Evolutionary conservation across 805 yeast species (phyloP), one percentile per base, ranked within the genome.

Genomic region (Jamesozyma hellenica): DNA sequence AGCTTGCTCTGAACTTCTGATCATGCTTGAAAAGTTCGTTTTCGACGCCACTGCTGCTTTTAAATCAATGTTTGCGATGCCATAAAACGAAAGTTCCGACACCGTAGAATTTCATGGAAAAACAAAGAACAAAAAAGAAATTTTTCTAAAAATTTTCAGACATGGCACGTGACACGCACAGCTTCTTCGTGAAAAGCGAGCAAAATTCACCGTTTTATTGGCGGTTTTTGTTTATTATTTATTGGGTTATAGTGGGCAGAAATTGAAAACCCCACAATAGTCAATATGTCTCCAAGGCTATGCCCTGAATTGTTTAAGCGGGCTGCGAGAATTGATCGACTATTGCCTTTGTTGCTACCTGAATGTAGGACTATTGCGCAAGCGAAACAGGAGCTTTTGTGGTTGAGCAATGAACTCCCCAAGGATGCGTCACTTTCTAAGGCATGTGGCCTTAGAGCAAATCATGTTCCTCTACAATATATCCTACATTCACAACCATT

Each of bases 401-500:
- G 64, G 64, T 37, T 60, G 7, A 34, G 35, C 11, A 27, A 49
- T 9, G 56, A 52, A 35, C 39, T 50, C 36, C 23, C 18, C 17
- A 13, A 16, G 18, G 15, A 14, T n/a, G 27, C 14, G 21, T 9
- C 30, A 5, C 27, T 49, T 9, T 37, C 31, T 8, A 25, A 49
- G 1, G 92, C 95, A 2, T 72, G 81, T 18, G 12, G 38, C 3
- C 53, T 66, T 36, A 60, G 97, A 40, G 62, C 74, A 2, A 54
- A 56, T 11, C 65, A 68, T 4, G 73, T 69, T 8, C 97, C 98
- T 0, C 59, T 90, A 32, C 97, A 90, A 57, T 88, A 90, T 57
- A 74, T 90, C 10, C 63, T 90, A 9, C 87, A 92, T 0, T 62
- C 76, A 0, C 96, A 88, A 60, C 97, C 97, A 1, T 90, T 90